phyloP scores from a whole-genome alignment of 805 yeast species.

The Candida wancherniae region DNA sequence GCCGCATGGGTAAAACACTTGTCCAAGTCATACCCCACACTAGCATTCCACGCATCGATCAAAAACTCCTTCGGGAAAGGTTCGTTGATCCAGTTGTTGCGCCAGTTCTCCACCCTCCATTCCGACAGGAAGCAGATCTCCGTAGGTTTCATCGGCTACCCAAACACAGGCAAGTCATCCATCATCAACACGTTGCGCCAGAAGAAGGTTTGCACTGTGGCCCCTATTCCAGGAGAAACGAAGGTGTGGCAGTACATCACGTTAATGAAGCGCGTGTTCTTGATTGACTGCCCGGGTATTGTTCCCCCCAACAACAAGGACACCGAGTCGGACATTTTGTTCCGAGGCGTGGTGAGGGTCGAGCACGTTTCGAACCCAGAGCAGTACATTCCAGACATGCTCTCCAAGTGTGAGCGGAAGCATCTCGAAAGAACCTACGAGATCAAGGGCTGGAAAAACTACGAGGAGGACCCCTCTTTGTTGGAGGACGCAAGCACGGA shows the following conservation, averaged over 20 bases:
- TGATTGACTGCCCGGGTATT: conserved; percentile 98
- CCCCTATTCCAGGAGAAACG: conserved; percentile 98
- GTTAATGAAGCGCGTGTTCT: conserved; percentile 88
- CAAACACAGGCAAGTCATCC: conserved; percentile 97
- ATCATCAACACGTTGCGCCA: conserved; percentile 89
- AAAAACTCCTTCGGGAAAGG: conserved; percentile 98
- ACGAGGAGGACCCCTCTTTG: conserved; percentile 44
- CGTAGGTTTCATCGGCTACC: conserved; percentile 96
- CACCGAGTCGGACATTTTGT: conserved; percentile 83
- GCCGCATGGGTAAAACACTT: conserved; percentile 98
- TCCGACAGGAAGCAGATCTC: conserved; percentile 93
- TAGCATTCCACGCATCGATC: conserved; percentile 97
- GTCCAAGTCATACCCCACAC: conserved; percentile 86
- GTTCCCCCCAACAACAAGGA: conserved; percentile 94
- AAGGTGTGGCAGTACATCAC: conserved; percentile 99
- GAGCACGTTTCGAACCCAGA: conserved; percentile 95
- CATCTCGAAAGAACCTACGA: conserved; percentile 96
- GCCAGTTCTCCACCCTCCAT: conserved; percentile 90
- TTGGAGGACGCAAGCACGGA: conserved; percentile 47
- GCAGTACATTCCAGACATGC: conserved; percentile 85
- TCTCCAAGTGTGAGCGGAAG: conserved; percentile 78
- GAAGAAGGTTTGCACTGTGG: conserved; percentile 94
- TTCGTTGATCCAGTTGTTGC: conserved; percentile 82
- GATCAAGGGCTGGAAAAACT: conserved; percentile 75
- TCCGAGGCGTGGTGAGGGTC: conserved; percentile 98